Conservation (phyloP, 148 eudicot genomes). For the Polygonum maritimum region DNA sequence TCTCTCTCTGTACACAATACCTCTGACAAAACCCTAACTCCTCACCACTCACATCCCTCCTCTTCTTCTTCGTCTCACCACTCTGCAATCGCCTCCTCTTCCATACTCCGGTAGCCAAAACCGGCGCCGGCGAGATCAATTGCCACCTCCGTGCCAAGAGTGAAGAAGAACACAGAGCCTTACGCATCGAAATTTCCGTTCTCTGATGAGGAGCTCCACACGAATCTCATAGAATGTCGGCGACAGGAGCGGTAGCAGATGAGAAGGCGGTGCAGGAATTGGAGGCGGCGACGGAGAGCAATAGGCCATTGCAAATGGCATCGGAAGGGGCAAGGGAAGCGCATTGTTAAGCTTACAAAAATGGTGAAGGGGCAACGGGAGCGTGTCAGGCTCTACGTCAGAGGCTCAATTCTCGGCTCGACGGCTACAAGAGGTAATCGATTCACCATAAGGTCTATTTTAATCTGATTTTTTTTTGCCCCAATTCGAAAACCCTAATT, state of each 20-base stretch:
- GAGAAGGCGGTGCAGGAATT: conserved; percentile 18
- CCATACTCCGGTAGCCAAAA: too few relatives aligned
- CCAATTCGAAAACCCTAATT: too few relatives aligned
- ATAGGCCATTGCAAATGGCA: neutral
- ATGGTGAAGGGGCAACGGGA: conserved; percentile 26
- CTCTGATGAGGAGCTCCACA: conserved; percentile 22
- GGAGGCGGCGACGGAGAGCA: conserved; percentile 5
- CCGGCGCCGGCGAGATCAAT: neutral
- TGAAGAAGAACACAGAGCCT: neutral
- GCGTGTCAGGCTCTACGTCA: neutral
- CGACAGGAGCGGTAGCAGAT: conserved; percentile 24
- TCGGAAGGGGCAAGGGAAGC: neutral
- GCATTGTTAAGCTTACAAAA: neutral
- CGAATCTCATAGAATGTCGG: conserved; percentile 19
- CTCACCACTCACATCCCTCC: too few relatives aligned
- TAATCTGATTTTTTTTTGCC: too few relatives aligned
- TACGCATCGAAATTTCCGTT: neutral
- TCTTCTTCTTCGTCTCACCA: too few relatives aligned
- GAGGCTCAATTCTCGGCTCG: too few relatives aligned
- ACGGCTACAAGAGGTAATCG: too few relatives aligned
- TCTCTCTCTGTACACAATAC: neutral
- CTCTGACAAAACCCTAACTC: too few relatives aligned
- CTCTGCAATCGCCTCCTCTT: too few relatives aligned
- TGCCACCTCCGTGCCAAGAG: neutral
- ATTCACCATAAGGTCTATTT: too few relatives aligned